A percentile compares a stretch with the other conserved stretches of the same genome.
Conservation (phyloP, 2,329 filamentous ascomycete genomes). For the Beauveria rudraprayagi region DNA sequence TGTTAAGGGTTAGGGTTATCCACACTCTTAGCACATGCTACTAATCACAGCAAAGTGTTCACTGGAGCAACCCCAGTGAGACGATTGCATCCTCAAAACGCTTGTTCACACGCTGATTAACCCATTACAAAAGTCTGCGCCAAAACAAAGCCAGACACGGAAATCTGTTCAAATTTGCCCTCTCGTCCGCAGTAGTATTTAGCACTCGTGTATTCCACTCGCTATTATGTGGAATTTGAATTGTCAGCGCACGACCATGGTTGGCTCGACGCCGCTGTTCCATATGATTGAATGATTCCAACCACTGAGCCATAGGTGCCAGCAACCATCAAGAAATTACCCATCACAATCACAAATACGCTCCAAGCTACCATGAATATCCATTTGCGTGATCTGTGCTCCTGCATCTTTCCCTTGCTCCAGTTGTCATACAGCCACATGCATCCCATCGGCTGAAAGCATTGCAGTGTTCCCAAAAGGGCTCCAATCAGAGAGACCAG, state of each 20-base stretch:
- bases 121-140: too few relatives aligned
- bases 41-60: too few relatives aligned
- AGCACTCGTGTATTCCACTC: neutral
- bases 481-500: neutral
- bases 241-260: constrained; percentile 29
- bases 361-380: constrained; percentile 16
- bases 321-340: constrained; percentile 31
- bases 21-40: too few relatives aligned
- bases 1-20: too few relatives aligned
- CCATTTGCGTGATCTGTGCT: constrained; percentile 13
- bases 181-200: too few relatives aligned
- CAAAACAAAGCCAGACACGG: too few relatives aligned
- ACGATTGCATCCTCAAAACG: too few relatives aligned
- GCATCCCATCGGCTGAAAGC: constrained; percentile 19
- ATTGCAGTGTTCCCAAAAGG: neutral
- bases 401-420: constrained; percentile 15
- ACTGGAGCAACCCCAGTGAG: too few relatives aligned
- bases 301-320: constrained; percentile 34
- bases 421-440: constrained; percentile 38
- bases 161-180: too few relatives aligned
- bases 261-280: constrained; percentile 22
- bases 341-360: constrained; percentile 27
- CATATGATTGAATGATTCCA: constrained; percentile 29
- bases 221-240: constrained; percentile 18
- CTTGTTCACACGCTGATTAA: too few relatives aligned